Conservation (phyloP, 1,284 basidiomycete species). For the Vanrija humicola region DNA sequence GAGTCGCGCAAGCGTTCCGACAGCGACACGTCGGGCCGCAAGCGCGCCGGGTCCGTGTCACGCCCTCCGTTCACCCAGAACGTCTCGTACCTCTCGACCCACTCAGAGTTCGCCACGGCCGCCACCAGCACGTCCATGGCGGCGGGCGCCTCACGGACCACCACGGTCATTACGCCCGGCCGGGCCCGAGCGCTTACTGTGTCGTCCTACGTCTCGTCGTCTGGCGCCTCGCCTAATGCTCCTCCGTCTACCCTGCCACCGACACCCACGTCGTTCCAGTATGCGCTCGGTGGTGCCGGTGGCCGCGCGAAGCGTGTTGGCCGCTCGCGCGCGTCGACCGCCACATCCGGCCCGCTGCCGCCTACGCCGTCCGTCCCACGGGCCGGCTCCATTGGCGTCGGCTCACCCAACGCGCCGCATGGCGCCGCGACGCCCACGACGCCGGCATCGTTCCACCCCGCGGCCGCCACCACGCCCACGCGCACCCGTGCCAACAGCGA, state of each 20-base stretch:
- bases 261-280: slow-evolving; percentile 25
- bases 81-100: slow-evolving; percentile 18
- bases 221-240: too few relatives aligned
- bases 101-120: slow-evolving; percentile 12
- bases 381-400: not conserved
- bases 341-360: not conserved
- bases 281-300: slow-evolving; percentile 46
- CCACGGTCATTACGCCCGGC: not conserved
- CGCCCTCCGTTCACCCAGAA: slow-evolving; percentile 41
- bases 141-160: too few relatives aligned
- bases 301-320: slow-evolving; percentile 38
- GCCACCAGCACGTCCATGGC: not conserved
- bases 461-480: not conserved
- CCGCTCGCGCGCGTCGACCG: slow-evolving; percentile 9
- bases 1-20: too few relatives aligned
- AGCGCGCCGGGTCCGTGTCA: slow-evolving; percentile 5
- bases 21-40: not conserved
- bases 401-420: not conserved
- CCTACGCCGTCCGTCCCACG: not conserved
- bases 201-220: slow-evolving; percentile 13
- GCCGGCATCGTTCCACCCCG: not conserved
- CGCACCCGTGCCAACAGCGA: not conserved
- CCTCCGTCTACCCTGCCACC: not conserved
- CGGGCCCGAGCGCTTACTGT: slow-evolving; percentile 24
- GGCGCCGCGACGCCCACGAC: not conserved